Percentiles rank a stretch among this genome's conserved stretches.
Evolutionary conservation across 139 green algal genomes (phyloP).

Genomic region (Tetradesmus obliquus): DNA sequence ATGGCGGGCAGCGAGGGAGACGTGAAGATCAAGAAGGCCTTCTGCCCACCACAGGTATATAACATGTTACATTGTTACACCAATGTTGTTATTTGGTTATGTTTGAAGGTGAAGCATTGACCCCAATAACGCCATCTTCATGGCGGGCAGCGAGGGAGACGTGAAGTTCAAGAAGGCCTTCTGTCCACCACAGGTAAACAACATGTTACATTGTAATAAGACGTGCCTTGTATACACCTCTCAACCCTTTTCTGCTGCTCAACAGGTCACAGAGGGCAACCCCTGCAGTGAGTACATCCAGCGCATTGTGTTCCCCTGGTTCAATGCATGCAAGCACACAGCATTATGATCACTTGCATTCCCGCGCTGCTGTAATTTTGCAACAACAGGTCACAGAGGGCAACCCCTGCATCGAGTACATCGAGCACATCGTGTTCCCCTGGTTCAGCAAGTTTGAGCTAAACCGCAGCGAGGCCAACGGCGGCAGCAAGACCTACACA

Average conservation of each 20-base stretch:
- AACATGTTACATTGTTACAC: neutral
- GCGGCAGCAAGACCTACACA: slow-evolving; percentile 88
- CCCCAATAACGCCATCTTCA: slow-evolving; percentile 78
- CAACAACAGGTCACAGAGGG: slow-evolving; percentile 78
- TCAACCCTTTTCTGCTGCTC: neutral
- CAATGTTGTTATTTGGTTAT: no score
- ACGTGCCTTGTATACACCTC: neutral
- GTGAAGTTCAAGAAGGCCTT: slow-evolving; percentile 99
- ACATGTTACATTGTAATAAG: neutral
- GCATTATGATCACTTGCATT: neutral
- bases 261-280: slow-evolving; percentile 87
- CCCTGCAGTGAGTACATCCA: slow-evolving; percentile 95
- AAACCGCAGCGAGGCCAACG: slow-evolving; percentile 76
- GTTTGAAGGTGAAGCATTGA: no score
- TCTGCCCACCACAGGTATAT: slow-evolving; percentile 82
- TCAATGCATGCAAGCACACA: slow-evolving; percentile 21
- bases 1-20: slow-evolving; percentile 95
- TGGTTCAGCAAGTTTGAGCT: slow-evolving; percentile 90
- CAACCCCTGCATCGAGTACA: slow-evolving; percentile 97
- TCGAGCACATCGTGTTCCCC: slow-evolving; percentile 94
- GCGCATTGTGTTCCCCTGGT: slow-evolving; percentile 96
- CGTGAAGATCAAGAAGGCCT: slow-evolving; percentile 99
- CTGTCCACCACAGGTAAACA: slow-evolving; percentile 81
- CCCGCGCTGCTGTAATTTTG: neutral
- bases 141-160: slow-evolving; percentile 93